A percentile compares a stretch with the other conserved stretches of the same genome.
phyloP scores from a whole-genome alignment of 768 basidiomycete species.

The Dentipellis sp. region DNA sequence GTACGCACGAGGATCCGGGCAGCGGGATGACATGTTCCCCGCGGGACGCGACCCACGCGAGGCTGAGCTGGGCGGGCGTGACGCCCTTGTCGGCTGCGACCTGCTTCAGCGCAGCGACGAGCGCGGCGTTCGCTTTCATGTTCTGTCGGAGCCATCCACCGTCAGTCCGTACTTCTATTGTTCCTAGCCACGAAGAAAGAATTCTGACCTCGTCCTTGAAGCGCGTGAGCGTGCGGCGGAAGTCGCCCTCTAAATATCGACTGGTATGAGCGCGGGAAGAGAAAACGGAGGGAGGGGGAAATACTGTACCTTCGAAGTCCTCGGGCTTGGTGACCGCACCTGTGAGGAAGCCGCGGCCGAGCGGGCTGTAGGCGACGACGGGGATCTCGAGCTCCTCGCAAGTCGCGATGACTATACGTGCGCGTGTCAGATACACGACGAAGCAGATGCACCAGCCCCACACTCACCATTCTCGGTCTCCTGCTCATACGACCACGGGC shows the following conservation, averaged over 20 bases:
- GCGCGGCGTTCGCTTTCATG: slow-evolving; percentile 30
- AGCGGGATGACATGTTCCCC: slow-evolving; percentile 35
- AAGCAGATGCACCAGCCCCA: background rate
- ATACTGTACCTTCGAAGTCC: slow-evolving; percentile 22
- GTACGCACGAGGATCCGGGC: slow-evolving; percentile 33
- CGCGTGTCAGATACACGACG: background rate
- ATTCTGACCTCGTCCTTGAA: slow-evolving; percentile 27
- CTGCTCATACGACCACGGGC: slow-evolving; percentile 48
- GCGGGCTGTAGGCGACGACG: slow-evolving; percentile 53
- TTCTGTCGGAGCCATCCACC: slow-evolving; percentile 16
- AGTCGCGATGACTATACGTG: slow-evolving; percentile 35
- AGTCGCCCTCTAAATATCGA: slow-evolving; percentile 26
- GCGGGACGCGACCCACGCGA: slow-evolving; percentile 29
- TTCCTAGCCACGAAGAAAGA: background rate
- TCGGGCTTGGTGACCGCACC: slow-evolving; percentile 34
- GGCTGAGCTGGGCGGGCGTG: slow-evolving; percentile 29
- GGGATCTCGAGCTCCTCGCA: slow-evolving; percentile 47
- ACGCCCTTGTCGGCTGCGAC: slow-evolving; percentile 34
- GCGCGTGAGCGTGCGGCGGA: slow-evolving; percentile 23
- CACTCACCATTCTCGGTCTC: slow-evolving; percentile 35
- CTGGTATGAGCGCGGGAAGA: background rate
- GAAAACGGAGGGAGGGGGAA: background rate
- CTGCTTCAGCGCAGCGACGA: slow-evolving; percentile 31
- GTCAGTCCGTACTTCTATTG: slow-evolving; percentile 7
- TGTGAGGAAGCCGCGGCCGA: slow-evolving; percentile 45